Base-by-base conservation (phyloP, 192 early-diverging fungal genomes). In the Umbelopsis ramanniana region DNA sequence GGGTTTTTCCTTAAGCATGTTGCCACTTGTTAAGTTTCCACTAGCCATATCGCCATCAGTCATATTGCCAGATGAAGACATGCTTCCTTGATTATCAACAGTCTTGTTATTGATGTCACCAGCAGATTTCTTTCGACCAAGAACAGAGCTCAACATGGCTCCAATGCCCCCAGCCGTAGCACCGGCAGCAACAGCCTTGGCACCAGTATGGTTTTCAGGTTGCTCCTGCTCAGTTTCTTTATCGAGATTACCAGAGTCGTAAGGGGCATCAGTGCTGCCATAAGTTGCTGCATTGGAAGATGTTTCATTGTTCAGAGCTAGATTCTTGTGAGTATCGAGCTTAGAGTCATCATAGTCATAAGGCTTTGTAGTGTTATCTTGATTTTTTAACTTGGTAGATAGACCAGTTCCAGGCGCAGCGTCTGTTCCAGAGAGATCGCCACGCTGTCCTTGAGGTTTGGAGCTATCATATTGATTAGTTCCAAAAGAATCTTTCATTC, bases 241-340 rank as follows among this genome's bases (percentile, higher is more conserved):
- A 38, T 63, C 33, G 3, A 26, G 29, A 63, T 63, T 63, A 37
- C 57, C 57, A 63, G 57, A 26, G 17, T 63, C 57, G 4, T 63
- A 63, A 8, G 57, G 57, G 12, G 6, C 17, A 21, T 50, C 48
- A 17, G 48, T 50, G n/a, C 19, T 50, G 15, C 48, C 15, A 19
- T 14, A 19, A 6, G 33, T 37, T 15, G 33, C 8, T 4, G 33
- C 11, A 37, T 17, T 11, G 4, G 26, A 22, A 5, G 17, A 19
- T 12, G 12, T 37, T 4, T 17, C 48, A 50, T 50, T 50, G 48
- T 50, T 21, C 19, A 1, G 19, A 21, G 48, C 19, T 21, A 15
- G 48, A 15, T 50, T 43, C 40, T 43, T 43, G 6, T 11, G 40
- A 43, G 8, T 43, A 43, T 43, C 40, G 8, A 43, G 40, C 0